Percentiles rank a stretch among this genome's conserved stretches.
These are phyloP conservation scores for Colletotrichum trifolii DNA, from an alignment of 2,329 filamentous ascomycete species.

Conservation along the genomic window DNA sequence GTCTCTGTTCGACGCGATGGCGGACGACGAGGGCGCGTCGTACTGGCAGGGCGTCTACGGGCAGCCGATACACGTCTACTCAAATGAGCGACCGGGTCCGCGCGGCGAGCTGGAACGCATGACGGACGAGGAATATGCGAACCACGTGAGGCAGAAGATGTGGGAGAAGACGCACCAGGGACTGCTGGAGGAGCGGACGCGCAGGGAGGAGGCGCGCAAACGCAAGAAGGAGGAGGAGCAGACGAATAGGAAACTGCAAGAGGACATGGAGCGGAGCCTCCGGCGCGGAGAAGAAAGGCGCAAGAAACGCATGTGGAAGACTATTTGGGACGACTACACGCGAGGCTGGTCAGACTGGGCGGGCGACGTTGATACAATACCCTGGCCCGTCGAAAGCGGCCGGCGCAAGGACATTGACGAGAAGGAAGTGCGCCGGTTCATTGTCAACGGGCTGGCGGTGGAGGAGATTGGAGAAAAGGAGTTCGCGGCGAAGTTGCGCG, in stretches of 20 bases:
- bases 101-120: constrained; percentile 79
- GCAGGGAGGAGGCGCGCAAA: constrained; percentile 64
- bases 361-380: constrained; percentile 52
- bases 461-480: constrained; percentile 57
- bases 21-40: constrained; percentile 92
- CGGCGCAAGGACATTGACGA: constrained; percentile 66
- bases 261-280: constrained; percentile 76
- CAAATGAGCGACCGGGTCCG: constrained; percentile 57
- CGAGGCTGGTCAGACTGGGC: constrained; percentile 71
- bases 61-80: constrained; percentile 89
- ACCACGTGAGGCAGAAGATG: constrained; percentile 88
- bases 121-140: constrained; percentile 92
- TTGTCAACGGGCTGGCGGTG: constrained; percentile 60
- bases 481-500: constrained; percentile 71
- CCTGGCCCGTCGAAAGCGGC: constrained; percentile 80
- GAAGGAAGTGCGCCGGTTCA: constrained; percentile 75
- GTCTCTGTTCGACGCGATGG: constrained; percentile 95
- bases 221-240: constrained; percentile 63
- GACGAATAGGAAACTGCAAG: constrained; percentile 51
- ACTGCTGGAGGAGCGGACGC: constrained; percentile 78
- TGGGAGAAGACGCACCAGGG: constrained; percentile 95
- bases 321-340: constrained; percentile 74
- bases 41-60: constrained; percentile 99
- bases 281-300: constrained; percentile 73
- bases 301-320: constrained; percentile 63